phyloP scores from a whole-genome alignment of 1,284 basidiomycete species.

The Sphaerobolus stellatus region DNA sequence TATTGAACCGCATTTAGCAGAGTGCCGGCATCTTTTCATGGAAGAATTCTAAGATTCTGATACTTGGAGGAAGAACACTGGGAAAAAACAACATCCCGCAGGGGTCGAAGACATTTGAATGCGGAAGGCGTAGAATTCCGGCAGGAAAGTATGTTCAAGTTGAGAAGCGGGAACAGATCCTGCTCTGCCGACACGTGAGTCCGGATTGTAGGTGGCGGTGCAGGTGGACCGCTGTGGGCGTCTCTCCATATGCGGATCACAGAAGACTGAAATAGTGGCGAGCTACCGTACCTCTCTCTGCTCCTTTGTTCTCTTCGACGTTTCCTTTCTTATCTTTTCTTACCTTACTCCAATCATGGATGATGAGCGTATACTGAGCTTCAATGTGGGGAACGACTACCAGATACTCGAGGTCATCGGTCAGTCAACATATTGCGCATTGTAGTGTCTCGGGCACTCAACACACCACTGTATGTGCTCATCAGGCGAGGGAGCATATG shows the following conservation, averaged over 20 bases:
- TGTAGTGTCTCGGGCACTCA: not conserved
- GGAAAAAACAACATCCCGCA: too few relatives aligned
- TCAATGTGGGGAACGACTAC: conserved; percentile 65
- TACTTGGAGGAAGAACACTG: too few relatives aligned
- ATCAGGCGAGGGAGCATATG: conserved; percentile 75
- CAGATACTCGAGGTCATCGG: conserved; percentile 75
- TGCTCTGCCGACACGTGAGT: too few relatives aligned
- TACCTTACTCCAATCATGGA: conserved; percentile 4
- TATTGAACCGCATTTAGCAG: too few relatives aligned
- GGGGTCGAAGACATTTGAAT: too few relatives aligned
- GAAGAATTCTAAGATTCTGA: too few relatives aligned
- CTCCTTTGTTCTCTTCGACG: conserved; percentile 5
- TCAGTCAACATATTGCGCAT: conserved; percentile 12
- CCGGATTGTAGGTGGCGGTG: not conserved
- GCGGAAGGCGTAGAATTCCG: too few relatives aligned
- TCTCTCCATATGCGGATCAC: conserved; percentile 2
- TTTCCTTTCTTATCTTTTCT: not conserved
- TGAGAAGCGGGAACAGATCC: too few relatives aligned
- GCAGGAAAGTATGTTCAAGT: too few relatives aligned
- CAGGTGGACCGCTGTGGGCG: not conserved
- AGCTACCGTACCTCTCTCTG: conserved; percentile 4
- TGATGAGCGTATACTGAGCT: conserved; percentile 53
- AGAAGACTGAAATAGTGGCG: not conserved
- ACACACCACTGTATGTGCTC: not conserved
- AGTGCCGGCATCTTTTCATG: too few relatives aligned